Conservation (phyloP, 2,329 filamentous ascomycete genomes). For the Hortaea sp. region DNA sequence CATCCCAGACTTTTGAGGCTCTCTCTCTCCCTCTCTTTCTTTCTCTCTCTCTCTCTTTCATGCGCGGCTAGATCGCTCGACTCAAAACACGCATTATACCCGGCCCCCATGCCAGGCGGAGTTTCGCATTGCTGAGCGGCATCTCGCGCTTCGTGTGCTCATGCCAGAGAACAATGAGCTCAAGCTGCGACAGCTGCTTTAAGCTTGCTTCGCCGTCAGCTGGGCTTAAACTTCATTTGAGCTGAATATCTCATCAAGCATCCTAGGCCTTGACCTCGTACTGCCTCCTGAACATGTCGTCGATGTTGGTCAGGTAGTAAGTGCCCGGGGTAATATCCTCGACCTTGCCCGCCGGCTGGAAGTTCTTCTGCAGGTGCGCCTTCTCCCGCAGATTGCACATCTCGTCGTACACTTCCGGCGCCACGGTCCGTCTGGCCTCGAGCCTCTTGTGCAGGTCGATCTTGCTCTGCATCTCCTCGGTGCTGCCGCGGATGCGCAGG, state of each 20-base stretch:
- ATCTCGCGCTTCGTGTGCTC: too few relatives aligned
- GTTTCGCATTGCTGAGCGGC: too few relatives aligned
- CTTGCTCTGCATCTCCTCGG: slow-evolving; percentile 37
- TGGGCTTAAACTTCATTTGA: slow-evolving; percentile 7
- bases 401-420: slow-evolving; percentile 42
- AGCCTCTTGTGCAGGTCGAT: slow-evolving; percentile 38
- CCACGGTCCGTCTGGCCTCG: slow-evolving; percentile 34
- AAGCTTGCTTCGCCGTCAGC: too few relatives aligned
- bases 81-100: too few relatives aligned
- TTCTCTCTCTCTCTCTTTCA: too few relatives aligned
- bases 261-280: slow-evolving; percentile 42
- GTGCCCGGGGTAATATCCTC: slow-evolving; percentile 38
- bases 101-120: too few relatives aligned
- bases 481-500: slow-evolving; percentile 37
- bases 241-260: slow-evolving; percentile 24
- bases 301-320: slow-evolving; percentile 42
- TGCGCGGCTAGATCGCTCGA: too few relatives aligned
- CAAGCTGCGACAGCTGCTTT: too few relatives aligned
- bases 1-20: too few relatives aligned
- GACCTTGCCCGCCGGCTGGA: slow-evolving; percentile 34
- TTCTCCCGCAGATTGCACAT: slow-evolving; percentile 44
- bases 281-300: slow-evolving; percentile 41
- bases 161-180: too few relatives aligned
- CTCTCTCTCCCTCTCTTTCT: too few relatives aligned
- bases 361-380: slow-evolving; percentile 42